A percentile compares a stretch with the other conserved stretches of the same genome.
Conservation (phyloP, 2,329 filamentous ascomycete genomes). For the Tolypocladium nubicola region DNA sequence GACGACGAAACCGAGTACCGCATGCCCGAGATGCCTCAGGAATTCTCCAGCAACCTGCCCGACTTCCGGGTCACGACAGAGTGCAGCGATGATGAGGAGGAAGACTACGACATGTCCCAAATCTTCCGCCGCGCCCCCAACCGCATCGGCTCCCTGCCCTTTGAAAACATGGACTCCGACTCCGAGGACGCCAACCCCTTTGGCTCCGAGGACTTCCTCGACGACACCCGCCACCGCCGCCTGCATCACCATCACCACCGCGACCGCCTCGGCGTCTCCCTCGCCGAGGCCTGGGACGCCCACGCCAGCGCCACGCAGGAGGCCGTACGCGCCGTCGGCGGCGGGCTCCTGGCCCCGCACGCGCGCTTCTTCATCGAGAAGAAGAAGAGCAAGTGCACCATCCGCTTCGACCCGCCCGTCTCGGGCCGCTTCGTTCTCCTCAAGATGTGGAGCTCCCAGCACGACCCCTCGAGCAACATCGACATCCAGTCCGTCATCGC, state of each 20-base stretch:
- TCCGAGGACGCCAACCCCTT: conserved; percentile 20
- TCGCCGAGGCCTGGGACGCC: conserved; percentile 31
- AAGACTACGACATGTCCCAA: conserved; percentile 15
- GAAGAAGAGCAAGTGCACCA: conserved; percentile 74
- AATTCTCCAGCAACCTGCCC: conserved; percentile 37
- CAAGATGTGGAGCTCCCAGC: conserved; percentile 78
- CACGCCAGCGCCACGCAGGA: conserved; percentile 45
- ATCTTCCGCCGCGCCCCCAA: conserved; percentile 32
- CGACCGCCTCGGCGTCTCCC: conserved; percentile 11
- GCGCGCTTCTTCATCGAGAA: conserved; percentile 77
- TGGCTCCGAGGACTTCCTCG: conserved; percentile 14
- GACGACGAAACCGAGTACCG: conserved; percentile 32
- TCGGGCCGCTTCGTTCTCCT: conserved; percentile 76
- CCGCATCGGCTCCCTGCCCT: conserved; percentile 43
- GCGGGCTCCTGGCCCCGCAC: conserved; percentile 57
- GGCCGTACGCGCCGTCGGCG: conserved; percentile 43
- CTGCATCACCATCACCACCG: conserved; percentile 9
- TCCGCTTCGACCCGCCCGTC: conserved; percentile 74
- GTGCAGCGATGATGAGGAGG: conserved; percentile 49
- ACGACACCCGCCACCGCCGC: conserved; percentile 8
- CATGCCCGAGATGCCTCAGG: conserved; percentile 44
- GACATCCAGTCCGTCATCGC: conserved; percentile 81
- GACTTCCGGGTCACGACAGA: conserved; percentile 47
- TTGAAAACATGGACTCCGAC: conserved; percentile 36
- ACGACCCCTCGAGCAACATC: conserved; percentile 59